phyloP scores from a whole-genome alignment of 352 stramenopile genomes.

The Phytopythium helicoides region DNA sequence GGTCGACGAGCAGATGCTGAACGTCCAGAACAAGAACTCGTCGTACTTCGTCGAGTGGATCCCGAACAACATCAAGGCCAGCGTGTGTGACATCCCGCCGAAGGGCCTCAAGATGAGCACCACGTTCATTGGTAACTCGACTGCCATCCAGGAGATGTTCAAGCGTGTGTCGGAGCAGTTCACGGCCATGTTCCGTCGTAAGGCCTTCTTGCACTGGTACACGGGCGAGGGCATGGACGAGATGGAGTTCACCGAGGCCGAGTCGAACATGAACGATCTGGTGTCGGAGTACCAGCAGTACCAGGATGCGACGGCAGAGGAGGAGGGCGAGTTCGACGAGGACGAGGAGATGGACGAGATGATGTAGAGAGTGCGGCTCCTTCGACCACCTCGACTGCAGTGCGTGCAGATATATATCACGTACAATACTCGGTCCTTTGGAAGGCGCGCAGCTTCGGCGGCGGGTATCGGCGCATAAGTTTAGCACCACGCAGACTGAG shows the following conservation, averaged over 20 bases:
- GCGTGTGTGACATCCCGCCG: constrained; percentile 98
- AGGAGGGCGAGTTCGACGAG: constrained; percentile 97
- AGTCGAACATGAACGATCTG: constrained; percentile 99
- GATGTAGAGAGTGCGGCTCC: constrained; percentile 73
- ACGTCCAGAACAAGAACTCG: constrained; percentile 99
- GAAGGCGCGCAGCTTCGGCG: constrained; percentile 24
- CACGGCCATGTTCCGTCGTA: constrained; percentile 99
- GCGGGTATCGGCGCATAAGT: constrained; percentile 42
- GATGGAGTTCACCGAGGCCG: constrained; percentile 99
- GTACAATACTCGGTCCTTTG: constrained; percentile 53
- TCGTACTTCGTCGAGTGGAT: constrained; percentile 99
- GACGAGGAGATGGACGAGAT: constrained; percentile 94
- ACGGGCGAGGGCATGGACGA: constrained; percentile 99
- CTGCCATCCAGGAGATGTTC: constrained; percentile 99
- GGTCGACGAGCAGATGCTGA: constrained; percentile 99
- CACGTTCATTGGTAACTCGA: constrained; percentile 99
- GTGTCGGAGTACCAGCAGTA: constrained; percentile 99
- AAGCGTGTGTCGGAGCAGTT: constrained; percentile 99
- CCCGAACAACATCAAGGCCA: constrained; percentile 99
- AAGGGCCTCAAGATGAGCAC: constrained; percentile 98
- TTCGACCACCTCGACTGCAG: constrained; percentile 39
- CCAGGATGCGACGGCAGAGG: constrained; percentile 98
- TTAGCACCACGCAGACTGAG: constrained; percentile 56
- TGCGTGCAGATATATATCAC: constrained; percentile 58
- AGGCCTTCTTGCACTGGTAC: constrained; percentile 99